Conservation (phyloP, 2,329 filamentous ascomycete species). For the Tolypocladium album region DNA sequence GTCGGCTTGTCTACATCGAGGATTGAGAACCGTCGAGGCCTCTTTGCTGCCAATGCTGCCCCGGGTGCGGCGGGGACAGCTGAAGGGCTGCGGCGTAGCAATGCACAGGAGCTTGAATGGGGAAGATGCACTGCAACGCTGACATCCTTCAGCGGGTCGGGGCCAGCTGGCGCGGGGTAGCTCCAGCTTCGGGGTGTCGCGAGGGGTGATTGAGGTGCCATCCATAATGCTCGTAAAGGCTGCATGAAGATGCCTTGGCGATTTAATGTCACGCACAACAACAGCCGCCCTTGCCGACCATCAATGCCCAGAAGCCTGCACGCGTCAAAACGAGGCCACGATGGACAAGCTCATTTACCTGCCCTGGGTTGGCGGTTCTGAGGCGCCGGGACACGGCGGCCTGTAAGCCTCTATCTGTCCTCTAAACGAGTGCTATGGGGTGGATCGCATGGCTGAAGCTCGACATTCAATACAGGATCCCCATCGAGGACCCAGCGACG, state of each 20-base stretch:
- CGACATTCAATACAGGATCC: constrained; percentile 27
- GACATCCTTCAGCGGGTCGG: not conserved
- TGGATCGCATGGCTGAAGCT: not conserved
- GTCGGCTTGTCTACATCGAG: too few relatives aligned
- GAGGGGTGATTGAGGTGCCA: too few relatives aligned
- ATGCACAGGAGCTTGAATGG: not conserved
- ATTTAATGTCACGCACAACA: too few relatives aligned
- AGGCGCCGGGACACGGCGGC: constrained; percentile 2
- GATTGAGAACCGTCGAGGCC: not conserved
- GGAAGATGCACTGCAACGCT: not conserved
- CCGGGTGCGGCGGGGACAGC: too few relatives aligned
- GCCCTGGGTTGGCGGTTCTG: constrained; percentile 5
- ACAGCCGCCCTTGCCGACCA: too few relatives aligned
- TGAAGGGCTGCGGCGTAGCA: not conserved
- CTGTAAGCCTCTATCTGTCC: not conserved
- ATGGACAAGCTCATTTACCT: not conserved
- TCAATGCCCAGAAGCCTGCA: not conserved
- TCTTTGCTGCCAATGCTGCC: too few relatives aligned
- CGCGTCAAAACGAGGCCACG: not conserved
- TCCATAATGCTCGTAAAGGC: not conserved
- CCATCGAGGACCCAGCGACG: constrained; percentile 41
- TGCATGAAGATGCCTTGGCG: not conserved
- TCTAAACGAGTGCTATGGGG: not conserved
- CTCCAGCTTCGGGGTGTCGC: too few relatives aligned
- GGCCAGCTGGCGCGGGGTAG: not conserved